These are phyloP conservation scores for Plasmodium relictum DNA, from an alignment of 169 alveolate genomes.

Conservation along the genomic window DNA sequence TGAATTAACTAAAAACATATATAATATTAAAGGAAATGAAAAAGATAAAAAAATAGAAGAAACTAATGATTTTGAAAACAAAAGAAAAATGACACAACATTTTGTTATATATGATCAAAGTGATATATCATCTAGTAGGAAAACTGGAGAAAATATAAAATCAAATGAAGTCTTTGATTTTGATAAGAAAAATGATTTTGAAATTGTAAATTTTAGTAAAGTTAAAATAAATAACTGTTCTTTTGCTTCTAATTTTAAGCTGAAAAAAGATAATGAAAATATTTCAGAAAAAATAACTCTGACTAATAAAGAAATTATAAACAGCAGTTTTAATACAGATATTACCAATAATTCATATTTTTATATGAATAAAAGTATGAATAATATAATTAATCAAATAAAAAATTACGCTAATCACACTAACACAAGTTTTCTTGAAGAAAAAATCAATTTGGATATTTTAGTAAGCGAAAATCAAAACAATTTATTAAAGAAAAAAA, in stretches of 20 bases:
- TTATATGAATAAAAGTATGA: not conserved
- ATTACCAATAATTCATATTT: not conserved
- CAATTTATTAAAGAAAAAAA: conserved; percentile 3
- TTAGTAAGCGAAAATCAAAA: conserved; percentile 1
- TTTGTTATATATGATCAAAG: conserved; percentile 35
- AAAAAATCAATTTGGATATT: conserved; percentile 9
- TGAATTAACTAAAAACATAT: not conserved
- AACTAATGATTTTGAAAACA: not conserved
- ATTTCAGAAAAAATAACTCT: not conserved
- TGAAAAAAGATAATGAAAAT: not conserved
- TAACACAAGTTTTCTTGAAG: not conserved
- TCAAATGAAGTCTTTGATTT: conserved; percentile 1
- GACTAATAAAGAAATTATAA: not conserved
- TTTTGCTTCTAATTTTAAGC: conserved; percentile 4
- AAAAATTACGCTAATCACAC: not conserved
- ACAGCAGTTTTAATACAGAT: not conserved
- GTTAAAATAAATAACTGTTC: not conserved
- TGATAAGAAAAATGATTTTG: conserved; percentile 30
- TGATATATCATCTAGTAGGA: conserved; percentile 10
- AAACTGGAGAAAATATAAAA: not conserved
- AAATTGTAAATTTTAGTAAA: not conserved
- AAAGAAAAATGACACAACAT: conserved; percentile 20
- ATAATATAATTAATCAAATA: not conserved
- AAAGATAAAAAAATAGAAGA: not conserved
- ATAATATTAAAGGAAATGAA: not conserved